A percentile compares a stretch with the other conserved stretches of the same genome.
phyloP scores from a whole-genome alignment of 2,329 filamentous ascomycete species.

The Cryoendolithus antarcticus region DNA sequence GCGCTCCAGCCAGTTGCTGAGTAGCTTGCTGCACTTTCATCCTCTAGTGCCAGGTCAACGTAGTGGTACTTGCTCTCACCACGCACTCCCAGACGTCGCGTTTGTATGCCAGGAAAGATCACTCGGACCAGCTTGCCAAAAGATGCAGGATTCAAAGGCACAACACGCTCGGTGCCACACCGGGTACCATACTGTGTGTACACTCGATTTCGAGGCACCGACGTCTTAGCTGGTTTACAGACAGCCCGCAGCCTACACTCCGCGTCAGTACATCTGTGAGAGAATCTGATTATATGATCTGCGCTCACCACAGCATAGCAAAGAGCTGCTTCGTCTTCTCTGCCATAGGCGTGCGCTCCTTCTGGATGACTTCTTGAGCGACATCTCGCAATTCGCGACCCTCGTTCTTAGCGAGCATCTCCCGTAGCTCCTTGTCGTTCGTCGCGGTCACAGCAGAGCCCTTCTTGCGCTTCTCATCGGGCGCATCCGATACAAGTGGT shows the following conservation, averaged over 20 bases:
- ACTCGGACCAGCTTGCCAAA: conserved; percentile 96
- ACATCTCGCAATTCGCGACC: conserved; percentile 58
- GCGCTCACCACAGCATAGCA: conserved; percentile 73
- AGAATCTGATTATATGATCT: no score
- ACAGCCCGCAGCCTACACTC: conserved; percentile 55
- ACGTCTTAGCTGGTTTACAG: conserved; percentile 64
- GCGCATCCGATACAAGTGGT: conserved; percentile 14
- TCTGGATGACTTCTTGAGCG: conserved; percentile 62
- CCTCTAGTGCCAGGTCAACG: conserved; percentile 40
- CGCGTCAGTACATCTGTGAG: no score
- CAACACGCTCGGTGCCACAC: conserved; percentile 86
- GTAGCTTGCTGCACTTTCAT: conserved; percentile 24
- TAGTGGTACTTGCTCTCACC: conserved; percentile 99
- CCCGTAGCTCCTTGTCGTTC: conserved; percentile 69
- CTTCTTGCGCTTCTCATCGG: conserved; percentile 38
- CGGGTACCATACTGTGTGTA: conserved; percentile 91
- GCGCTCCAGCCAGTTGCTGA: conserved; percentile 10
- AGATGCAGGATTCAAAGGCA: conserved; percentile 88
- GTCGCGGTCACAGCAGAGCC: conserved; percentile 59
- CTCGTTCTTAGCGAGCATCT: conserved; percentile 58
- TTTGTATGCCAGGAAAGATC: conserved; percentile 90
- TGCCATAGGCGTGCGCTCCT: conserved; percentile 67
- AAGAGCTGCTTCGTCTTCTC: conserved; percentile 77
- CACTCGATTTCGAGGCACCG: conserved; percentile 82
- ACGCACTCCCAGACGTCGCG: conserved; percentile 76